A percentile compares a stretch with the other conserved stretches of the same genome.
Evolutionary conservation across 495 filamentous ascomycete species (phyloP).

Genomic region (Penicillium egyptiacum): DNA sequence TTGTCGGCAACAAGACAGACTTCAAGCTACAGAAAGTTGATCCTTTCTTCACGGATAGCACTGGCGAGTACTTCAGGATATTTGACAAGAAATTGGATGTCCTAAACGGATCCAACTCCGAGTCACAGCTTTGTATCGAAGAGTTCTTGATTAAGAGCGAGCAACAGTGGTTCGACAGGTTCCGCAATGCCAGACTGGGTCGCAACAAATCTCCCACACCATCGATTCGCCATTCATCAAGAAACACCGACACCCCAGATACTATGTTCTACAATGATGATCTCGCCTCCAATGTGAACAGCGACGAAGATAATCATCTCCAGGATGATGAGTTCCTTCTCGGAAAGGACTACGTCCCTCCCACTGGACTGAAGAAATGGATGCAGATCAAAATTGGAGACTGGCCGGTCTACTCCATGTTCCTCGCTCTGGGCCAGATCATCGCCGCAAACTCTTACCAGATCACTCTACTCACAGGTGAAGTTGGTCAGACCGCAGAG

Average conservation of each 20-base stretch:
- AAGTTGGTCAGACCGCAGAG: constrained; percentile 59
- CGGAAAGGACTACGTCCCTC: constrained; percentile 64
- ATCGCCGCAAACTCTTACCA: constrained; percentile 72
- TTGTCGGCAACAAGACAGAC: constrained; percentile 61
- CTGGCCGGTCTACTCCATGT: constrained; percentile 74
- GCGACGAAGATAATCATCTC: constrained; percentile 22
- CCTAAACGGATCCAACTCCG: constrained; percentile 59
- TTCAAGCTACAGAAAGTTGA: constrained; percentile 69
- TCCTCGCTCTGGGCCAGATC: constrained; percentile 65
- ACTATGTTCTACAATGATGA: constrained; percentile 38
- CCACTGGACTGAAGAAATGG: constrained; percentile 59
- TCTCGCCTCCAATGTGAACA: constrained; percentile 29
- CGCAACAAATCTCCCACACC: constrained; percentile 47
- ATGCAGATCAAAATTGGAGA: constrained; percentile 52
- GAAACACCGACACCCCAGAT: constrained; percentile 34
- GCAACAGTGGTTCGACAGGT: constrained; percentile 66
- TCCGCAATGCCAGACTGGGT: constrained; percentile 57
- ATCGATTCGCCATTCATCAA: constrained; percentile 39
- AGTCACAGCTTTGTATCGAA: constrained; percentile 63
- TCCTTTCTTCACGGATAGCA: constrained; percentile 68
- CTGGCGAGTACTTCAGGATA: constrained; percentile 57
- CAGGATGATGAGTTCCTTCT: constrained; percentile 59
- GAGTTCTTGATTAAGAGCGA: constrained; percentile 65
- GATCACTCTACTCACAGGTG: constrained; percentile 65
- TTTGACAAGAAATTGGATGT: constrained; percentile 59